Evolutionary conservation across 805 yeast species (phyloP), one percentile per base, ranked within the genome.

Genomic region (Priceomyces medius): DNA sequence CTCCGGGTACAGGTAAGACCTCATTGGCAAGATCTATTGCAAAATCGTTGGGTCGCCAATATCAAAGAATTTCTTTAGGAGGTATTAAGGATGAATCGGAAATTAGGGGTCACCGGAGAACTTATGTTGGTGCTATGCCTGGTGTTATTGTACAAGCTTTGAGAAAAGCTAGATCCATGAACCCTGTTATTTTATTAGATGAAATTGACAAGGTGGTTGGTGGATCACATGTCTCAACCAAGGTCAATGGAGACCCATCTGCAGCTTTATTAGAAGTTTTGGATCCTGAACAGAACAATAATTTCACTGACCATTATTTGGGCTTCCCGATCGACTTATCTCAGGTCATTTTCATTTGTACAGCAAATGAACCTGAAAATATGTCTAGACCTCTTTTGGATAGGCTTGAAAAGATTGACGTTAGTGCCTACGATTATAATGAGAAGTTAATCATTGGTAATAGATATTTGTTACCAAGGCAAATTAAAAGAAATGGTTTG

Each of bases 1-100:
- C 96, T 8, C 97, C 96, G 0, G 97, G 97, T 27, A 93, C 88
- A 10, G 97, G 97, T 20, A 88, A 88, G 59, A 88, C 97, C 0
- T 83, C 93, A 1, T 68, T 88, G 42, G 96, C 96, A 3, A 80
- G 81, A 54, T 85, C 95, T 0, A 79, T 88, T 36, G 95, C 96
- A 1, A 64, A 71, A 8, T 79, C 91, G 4, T 63, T 88, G 42
- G 83, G 85, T 0, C 73, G 95, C 35, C 77, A 80, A 44, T 84
- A 87, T 59, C 91, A 87, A 58, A 71, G 95, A 31, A 74, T 88
- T 13, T 85, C 95, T 2, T 73, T 88, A 2, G 97, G 96, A 20
- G 97, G 97, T 29, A 77, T 88, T 33, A 81, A 85, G 48, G 95
- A 88, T 55, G 95, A 88, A 62, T 85, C 93, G 3, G 96, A 88